Base-by-base conservation (phyloP, 169 alveolate genomes). In the Plasmodium relictum region DNA sequence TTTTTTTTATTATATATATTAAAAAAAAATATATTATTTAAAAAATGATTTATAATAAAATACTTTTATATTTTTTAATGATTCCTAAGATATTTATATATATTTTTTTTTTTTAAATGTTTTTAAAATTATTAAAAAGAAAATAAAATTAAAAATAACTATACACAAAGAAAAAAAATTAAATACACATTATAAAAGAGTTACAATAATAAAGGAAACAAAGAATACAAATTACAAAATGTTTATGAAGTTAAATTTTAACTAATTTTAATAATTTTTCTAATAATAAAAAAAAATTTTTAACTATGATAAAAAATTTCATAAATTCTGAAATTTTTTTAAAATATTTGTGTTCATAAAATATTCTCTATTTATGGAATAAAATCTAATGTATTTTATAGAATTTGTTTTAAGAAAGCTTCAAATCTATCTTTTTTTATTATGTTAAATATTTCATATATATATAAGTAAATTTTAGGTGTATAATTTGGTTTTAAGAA, bases 371-470 rank as follows among this genome's bases (percentile, higher is more conserved):
- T 31, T 31, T 31, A 31, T 31, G 3, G 1, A 31, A 31, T 3
- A 31, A 31, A 31, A 31, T 31, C 39, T 31, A 3, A 1, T 2
- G 3, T 31, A 31, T 8, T 3, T 83, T 62, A 83, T 54, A 69
- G 9, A 61, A 83, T 72, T 20, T 83, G 85, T 14, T 83, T 83
- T 59, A 83, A 39, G 39, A 83, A 52, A 14, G 91, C 54, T 62
- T 83, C 71, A 0, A 83, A 26, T 26, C 66, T 45, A 44, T 50
- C 72, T 14, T 42, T 56, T 73, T 69, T 83, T 22, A 72, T 83
- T 42, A 83, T 69, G 37, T 41, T 41, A 45, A 39, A 83, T n/a
- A 68, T 12, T 63, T 83, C 91, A 69, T 68, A 83, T 45, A 83
- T 83, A 63, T 83, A 83, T 61, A 83, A 56, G 26, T 83, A 83